These are phyloP conservation scores for Cucurbita argyrosperma DNA, from an alignment of 306 rosid genomes.

Conservation along the genomic window DNA sequence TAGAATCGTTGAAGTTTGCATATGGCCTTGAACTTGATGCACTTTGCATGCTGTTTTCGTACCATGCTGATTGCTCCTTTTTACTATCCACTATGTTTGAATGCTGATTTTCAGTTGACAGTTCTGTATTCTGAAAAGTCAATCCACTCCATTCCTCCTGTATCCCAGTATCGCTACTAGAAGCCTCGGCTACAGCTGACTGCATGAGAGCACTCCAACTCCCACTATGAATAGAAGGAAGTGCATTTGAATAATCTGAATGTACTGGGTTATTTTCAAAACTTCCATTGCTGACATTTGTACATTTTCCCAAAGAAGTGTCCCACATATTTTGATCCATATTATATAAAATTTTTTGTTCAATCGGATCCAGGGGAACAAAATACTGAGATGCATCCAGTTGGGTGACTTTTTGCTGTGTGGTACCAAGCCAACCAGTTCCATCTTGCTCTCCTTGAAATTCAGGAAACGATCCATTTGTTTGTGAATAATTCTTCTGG, in stretches of 20 bases:
- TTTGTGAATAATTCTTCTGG: constrained; percentile 17
- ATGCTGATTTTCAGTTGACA: constrained; percentile 36
- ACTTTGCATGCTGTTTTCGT: constrained; percentile 30
- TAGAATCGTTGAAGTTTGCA: constrained; percentile 26
- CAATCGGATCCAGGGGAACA: constrained; percentile 45
- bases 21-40: constrained; percentile 29
- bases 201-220: constrained; percentile 64
- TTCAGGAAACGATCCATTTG: constrained; percentile 16
- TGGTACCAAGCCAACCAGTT: constrained; percentile 25
- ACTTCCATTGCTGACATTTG: constrained; percentile 24
- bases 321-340: constrained; percentile 34
- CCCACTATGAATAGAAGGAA: constrained; percentile 36
- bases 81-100: constrained; percentile 32
- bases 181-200: constrained; percentile 56
- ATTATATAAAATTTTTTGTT: constrained; percentile 37
- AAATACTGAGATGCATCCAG: constrained; percentile 21
- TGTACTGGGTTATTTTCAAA: constrained; percentile 16
- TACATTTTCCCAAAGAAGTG: constrained; percentile 16
- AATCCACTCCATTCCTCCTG: constrained; percentile 61
- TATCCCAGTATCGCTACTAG: constrained; percentile 43
- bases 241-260: constrained; percentile 13
- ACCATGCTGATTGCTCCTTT: constrained; percentile 34
- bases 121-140: constrained; percentile 41
- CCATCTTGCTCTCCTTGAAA: constrained; percentile 21
- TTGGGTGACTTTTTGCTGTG: constrained; percentile 21